Conservation (phyloP, 2,329 filamentous ascomycete species). For the Aureobasidium pullulans region DNA sequence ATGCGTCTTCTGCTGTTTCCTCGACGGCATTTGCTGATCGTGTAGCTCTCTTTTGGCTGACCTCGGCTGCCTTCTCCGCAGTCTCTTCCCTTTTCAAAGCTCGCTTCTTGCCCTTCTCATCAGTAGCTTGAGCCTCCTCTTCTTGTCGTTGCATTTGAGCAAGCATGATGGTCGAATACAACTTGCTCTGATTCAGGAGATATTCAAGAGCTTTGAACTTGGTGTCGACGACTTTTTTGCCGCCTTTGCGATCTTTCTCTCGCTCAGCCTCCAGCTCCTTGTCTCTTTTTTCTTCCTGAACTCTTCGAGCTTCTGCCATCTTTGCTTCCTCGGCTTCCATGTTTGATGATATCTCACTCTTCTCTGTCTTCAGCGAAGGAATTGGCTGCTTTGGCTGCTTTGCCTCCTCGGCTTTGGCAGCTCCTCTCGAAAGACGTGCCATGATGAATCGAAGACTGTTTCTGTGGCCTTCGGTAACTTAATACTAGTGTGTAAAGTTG, state of each 20-base stretch:
- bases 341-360: constrained; percentile 28
- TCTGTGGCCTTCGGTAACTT: too few relatives aligned
- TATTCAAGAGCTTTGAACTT: constrained; percentile 48
- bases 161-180: constrained; percentile 46
- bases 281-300: constrained; percentile 39
- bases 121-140: constrained; percentile 38
- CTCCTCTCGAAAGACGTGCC: neutral
- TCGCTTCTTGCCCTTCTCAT: constrained; percentile 38
- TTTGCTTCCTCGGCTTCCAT: constrained; percentile 41
- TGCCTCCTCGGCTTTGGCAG: constrained; percentile 17
- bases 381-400: constrained; percentile 31
- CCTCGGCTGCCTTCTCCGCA: constrained; percentile 40
- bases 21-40: constrained; percentile 26
- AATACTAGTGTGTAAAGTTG: too few relatives aligned
- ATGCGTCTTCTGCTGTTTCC: constrained; percentile 19
- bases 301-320: constrained; percentile 36
- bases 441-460: neutral
- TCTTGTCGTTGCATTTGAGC: constrained; percentile 47
- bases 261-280: constrained; percentile 37
- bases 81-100: constrained; percentile 40
- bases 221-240: constrained; percentile 38
- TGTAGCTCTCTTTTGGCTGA: constrained; percentile 40
- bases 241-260: constrained; percentile 39
- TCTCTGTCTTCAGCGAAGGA: constrained; percentile 23
- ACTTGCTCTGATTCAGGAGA: constrained; percentile 45